phyloP scores from a whole-genome alignment of 106 monocot genomes.

The Allium sativum region DNA sequence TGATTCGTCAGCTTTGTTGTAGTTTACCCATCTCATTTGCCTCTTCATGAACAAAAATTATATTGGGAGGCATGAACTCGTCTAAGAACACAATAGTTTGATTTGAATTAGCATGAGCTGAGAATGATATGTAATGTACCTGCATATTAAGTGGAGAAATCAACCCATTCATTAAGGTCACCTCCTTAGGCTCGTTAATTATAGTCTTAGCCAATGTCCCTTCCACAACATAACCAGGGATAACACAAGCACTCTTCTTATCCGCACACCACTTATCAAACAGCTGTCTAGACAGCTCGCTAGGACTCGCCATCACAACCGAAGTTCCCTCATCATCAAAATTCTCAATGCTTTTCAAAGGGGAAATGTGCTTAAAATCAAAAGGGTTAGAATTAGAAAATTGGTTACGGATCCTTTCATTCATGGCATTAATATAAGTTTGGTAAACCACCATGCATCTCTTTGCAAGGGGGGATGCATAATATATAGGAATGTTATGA shows the following conservation, averaged over 20 bases:
- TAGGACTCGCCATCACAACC: conserved; percentile 94
- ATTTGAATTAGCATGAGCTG: conserved; percentile 88
- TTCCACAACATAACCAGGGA: conserved; percentile 95
- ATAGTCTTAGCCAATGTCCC: conserved; percentile 89
- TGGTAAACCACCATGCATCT: conserved; percentile 98
- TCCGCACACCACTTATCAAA: conserved; percentile 99
- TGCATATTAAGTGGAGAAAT: conserved; percentile 89
- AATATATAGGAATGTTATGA: conserved; percentile 92
- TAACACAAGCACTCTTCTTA: conserved; percentile 83
- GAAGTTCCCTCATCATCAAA: conserved; percentile 90
- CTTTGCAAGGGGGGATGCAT: conserved; percentile 92
- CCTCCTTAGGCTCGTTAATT: conserved; percentile 95
- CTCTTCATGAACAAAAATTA: conserved; percentile 94
- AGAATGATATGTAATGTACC: conserved; percentile 93
- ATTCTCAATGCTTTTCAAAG: conserved; percentile 85
- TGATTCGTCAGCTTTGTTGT: conserved; percentile 62
- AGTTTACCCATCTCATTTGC: conserved; percentile 95
- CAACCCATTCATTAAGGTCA: conserved; percentile 91
- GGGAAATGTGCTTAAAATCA: conserved; percentile 84
- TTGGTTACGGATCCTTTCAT: conserved; percentile 79
- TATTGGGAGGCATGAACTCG: conserved; percentile 82
- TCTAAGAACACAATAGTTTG: conserved; percentile 85
- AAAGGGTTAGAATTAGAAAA: conserved; percentile 87
- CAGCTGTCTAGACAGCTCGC: conserved; percentile 87
- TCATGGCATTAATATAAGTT: conserved; percentile 97